phyloP scores from a whole-genome alignment of 2,329 filamentous ascomycete species.

The Fusarium verticillioides region DNA sequence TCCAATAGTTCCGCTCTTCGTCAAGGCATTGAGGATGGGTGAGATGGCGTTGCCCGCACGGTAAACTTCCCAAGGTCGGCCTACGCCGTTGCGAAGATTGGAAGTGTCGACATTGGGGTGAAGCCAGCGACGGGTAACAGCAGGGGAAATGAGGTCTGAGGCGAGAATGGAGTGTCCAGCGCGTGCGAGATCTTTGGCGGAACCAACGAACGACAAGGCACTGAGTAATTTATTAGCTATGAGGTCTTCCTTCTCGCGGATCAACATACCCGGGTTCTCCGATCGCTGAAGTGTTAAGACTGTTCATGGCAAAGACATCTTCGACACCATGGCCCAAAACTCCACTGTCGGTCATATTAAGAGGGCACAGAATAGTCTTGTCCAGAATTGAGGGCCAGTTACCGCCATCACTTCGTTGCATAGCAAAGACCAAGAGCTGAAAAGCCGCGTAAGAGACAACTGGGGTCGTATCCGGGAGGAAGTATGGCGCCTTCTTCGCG shows the following conservation, averaged over 20 bases:
- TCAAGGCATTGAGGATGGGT: conserved; percentile 42
- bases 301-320: conserved; percentile 16
- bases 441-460: conserved; percentile 38
- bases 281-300: conserved; percentile 5
- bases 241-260: rapidly evolving
- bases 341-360: conserved; percentile 24
- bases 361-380: neutral
- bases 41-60: conserved; percentile 40
- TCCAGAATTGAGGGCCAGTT: conserved; percentile 15
- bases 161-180: conserved; percentile 32
- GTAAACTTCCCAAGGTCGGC: conserved; percentile 50
- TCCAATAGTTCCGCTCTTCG: conserved; percentile 44
- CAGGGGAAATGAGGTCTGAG: conserved; percentile 35
- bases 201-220: conserved; percentile 34
- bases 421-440: conserved; percentile 34
- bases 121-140: conserved; percentile 48
- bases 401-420: neutral
- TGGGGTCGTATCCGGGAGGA: conserved; percentile 34
- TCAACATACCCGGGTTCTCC: conserved; percentile 30
- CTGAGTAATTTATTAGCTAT: neutral
- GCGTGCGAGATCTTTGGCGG: conserved; percentile 34
- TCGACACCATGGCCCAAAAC: neutral
- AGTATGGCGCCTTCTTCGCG: conserved; percentile 20
- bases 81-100: conserved; percentile 50
- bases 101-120: conserved; percentile 46